These are phyloP conservation scores for Debaryomyces castellii DNA, from an alignment of 805 yeast species.

Conservation along the genomic window DNA sequence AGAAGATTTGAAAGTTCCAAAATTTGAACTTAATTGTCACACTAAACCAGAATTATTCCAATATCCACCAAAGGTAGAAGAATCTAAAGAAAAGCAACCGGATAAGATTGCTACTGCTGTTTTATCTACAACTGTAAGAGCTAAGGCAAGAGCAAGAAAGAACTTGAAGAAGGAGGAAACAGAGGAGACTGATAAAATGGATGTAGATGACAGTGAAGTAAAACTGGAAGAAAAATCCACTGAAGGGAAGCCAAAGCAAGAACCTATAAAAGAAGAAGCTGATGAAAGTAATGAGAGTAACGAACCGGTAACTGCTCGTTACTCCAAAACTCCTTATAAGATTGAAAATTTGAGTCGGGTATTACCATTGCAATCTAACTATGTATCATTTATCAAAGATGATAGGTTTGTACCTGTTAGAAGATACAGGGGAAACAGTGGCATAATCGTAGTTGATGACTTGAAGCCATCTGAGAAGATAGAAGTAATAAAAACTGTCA, in stretches of 20 bases:
- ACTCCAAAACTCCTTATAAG: slow-evolving; percentile 64
- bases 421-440: slow-evolving; percentile 65
- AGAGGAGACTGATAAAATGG: slow-evolving; percentile 37
- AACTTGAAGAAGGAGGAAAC: slow-evolving; percentile 51
- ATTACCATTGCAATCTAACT: slow-evolving; percentile 83
- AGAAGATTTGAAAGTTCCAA: slow-evolving; percentile 82
- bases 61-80: slow-evolving; percentile 87
- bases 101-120: slow-evolving; percentile 93
- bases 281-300: slow-evolving; percentile 21
- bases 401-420: slow-evolving; percentile 82
- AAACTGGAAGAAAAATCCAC: slow-evolving; percentile 14
- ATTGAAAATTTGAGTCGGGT: slow-evolving; percentile 83
- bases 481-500: slow-evolving; percentile 75
- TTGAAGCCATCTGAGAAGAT: slow-evolving; percentile 57
- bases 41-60: slow-evolving; percentile 77
- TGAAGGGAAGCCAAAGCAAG: slow-evolving; percentile 9
- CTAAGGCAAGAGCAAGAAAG: slow-evolving; percentile 88
- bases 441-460: slow-evolving; percentile 72
- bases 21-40: slow-evolving; percentile 77
- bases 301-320: slow-evolving; percentile 46
- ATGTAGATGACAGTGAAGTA: slow-evolving; percentile 30
- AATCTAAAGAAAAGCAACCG: slow-evolving; percentile 73
- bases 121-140: slow-evolving; percentile 87
- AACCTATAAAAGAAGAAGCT: slow-evolving; percentile 25
- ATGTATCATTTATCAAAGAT: slow-evolving; percentile 72